Evolutionary conservation across 176 grass and related monocot genomes (phyloP), one percentile per base, ranked within the genome.

Genomic region (Avena insularis): DNA sequence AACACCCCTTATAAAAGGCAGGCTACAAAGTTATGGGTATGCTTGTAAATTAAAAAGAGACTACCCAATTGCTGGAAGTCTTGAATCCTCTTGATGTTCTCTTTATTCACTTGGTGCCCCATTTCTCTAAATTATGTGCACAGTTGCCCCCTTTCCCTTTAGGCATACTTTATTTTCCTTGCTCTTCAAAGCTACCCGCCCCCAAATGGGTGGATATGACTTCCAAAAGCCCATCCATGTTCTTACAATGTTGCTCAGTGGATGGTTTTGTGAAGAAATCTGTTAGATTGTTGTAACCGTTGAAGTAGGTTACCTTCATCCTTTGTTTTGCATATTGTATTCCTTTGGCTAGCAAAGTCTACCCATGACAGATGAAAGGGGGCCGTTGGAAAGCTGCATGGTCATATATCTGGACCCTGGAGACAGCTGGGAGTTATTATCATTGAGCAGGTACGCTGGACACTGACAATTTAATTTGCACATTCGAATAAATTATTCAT

Each of bases 41-140:
- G 43, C 55, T 35, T 63, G 38, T 79, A 53, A 84, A 54, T 35
- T 70, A 60, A 70, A 51, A 63, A 17, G 27, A 15, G 45, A 43
- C 69, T 75, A 48, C 21, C 20, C 25, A 25, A 50, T 53, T 62
- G 38, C 25, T 55, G 10, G 56, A 23, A 74, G 43, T 23, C 40
- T 59, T 55, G 72, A 71, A 47, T 78, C 49, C 1, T 77, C 5
- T 0, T 8, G 51, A 57, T 79, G 17, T 20, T 20, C 3, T 84
- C 75, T 89, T 79, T 64, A 77, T 73, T 85, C 16, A 63, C 56
- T 80, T 74, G 21, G 33, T 79, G 59, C 23, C 31, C 4, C 49
- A 25, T 17, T 56, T 46, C 38, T 64, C 56, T 84, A 49, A 6
- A n/a, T 3, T 31, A 9, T 82, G 40, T 68, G 23, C 17, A 13